Base-by-base conservation (phyloP, 208 protist genomes). In the Trypanosoma conorhini region DNA sequence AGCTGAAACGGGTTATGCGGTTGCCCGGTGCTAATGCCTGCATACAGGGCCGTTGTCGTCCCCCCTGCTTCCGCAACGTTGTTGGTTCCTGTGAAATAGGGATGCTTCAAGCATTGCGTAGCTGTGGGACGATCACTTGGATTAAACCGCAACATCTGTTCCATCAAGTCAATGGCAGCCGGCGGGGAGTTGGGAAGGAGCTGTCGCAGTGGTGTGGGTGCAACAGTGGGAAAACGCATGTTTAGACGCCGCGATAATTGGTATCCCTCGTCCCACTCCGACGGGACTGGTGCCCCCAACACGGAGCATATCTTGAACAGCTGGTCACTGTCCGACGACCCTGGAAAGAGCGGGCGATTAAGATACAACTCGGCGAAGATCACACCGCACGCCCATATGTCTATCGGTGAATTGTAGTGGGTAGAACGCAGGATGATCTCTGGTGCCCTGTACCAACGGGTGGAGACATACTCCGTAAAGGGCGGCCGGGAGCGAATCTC, bases 401-500 rank as follows among this genome's bases (percentile, higher is more conserved):
- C 98, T 77, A 99, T 98, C 40, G 98, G 97, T 50, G 94, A 97
- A 62, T 93, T 94, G 81, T 99, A 99, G 74, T 98, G 96, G 10
- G 97, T 98, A 42, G 98, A 98, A 57, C 98, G 98, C 10, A 99
- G 85, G 35, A 99, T 87, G 67, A 98, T 97, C 81, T 99, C 98
- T 3, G 98, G 98, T 5, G 98, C 92, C 28, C 98, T 89, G 76
- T 99, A 98, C 97, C 98, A 99, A 15, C 98, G 91, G 3, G 98
- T 99, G 26, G 96, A 98, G 52, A 99, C 99, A 82, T 99, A 99
- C 72, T 99, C 98, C 0, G 98, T 99, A 81, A 98, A 98, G 0
- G 98, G 98, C 57, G 95, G 95, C 40, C 98, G 91, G 5, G 95
- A 98, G 55, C 98, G 94, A 52, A 99, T 99, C 42, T 97, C 97